These are phyloP conservation scores for Diaporthe aspalathi DNA, from an alignment of 2,329 filamentous ascomycete species.

Conservation along the genomic window DNA sequence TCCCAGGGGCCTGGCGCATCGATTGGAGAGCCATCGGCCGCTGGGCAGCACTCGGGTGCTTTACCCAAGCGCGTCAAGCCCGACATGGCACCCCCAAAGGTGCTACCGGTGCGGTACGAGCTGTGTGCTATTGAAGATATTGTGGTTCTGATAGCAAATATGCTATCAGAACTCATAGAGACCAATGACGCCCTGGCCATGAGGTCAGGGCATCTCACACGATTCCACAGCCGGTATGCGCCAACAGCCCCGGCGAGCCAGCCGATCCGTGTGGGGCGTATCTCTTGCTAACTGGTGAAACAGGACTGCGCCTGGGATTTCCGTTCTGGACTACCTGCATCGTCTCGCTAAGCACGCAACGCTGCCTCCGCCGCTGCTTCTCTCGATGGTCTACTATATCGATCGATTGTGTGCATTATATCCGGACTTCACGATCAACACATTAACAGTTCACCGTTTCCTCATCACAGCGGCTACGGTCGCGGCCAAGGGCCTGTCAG, in stretches of 20 bases:
- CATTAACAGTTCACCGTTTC: constrained; percentile 95
- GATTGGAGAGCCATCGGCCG: constrained; percentile 34
- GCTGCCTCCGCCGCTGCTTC: constrained; percentile 89
- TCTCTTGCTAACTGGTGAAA: constrained; percentile 41
- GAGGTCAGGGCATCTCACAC: constrained; percentile 85
- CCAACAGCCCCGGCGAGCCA: neutral
- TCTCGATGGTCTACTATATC: constrained; percentile 99
- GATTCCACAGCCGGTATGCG: constrained; percentile 89
- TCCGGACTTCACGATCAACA: constrained; percentile 95
- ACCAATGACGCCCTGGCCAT: constrained; percentile 92
- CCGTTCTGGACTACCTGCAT: constrained; percentile 92
- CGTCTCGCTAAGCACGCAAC: constrained; percentile 94
- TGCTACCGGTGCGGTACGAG: constrained; percentile 81
- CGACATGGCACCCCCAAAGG: constrained; percentile 63
- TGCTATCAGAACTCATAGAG: constrained; percentile 94
- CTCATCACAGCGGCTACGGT: constrained; percentile 96
- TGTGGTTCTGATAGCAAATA: constrained; percentile 90
- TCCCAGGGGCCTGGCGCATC: constrained; percentile 52
- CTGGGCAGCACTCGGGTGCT: constrained; percentile 41
- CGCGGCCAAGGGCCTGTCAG: constrained; percentile 93
- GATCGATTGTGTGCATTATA: constrained; percentile 93
- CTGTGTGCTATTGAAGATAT: constrained; percentile 85
- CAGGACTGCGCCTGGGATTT: constrained; percentile 84
- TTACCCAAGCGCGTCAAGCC: constrained; percentile 66
- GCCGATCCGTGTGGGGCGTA: constrained; percentile 31